A percentile compares a stretch with the other conserved stretches of the same genome.
These are phyloP conservation scores for Themeda triandra DNA, from an alignment of 176 grass and related monocot species.

Conservation along the genomic window DNA sequence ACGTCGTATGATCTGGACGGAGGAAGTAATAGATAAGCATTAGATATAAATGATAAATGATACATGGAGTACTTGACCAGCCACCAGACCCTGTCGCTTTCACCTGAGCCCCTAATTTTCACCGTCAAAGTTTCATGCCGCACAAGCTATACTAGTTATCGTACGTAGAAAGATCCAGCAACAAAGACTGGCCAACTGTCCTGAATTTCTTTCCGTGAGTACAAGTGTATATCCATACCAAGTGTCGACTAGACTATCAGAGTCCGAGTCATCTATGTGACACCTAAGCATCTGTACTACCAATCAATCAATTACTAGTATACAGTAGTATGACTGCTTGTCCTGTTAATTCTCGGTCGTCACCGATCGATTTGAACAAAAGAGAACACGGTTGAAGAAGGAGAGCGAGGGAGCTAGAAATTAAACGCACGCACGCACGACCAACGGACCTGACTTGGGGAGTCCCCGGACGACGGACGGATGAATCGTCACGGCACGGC, in stretches of 20 bases:
- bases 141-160: slow-evolving; percentile 1
- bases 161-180: not conserved
- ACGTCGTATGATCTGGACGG: too few species aligned
- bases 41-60: not conserved
- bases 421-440: not conserved
- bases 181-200: not conserved
- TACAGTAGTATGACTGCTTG: not conserved
- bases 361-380: not conserved
- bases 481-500: slow-evolving; percentile 26
- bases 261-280: not conserved
- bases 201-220: not conserved
- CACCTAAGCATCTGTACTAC: not conserved
- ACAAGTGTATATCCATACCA: not conserved
- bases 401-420: not conserved
- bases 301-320: not conserved
- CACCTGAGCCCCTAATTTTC: slow-evolving; percentile 19
- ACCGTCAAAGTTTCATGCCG: slow-evolving; percentile 14
- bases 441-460: not conserved
- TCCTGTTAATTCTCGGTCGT: not conserved
- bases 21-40: too few species aligned
- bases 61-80: not conserved
- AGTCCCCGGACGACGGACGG: not conserved
- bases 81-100: not conserved
- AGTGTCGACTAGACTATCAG: slow-evolving; percentile 21
- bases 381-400: not conserved